Evolutionary conservation across 129 eudicot genomes (phyloP).

Genomic region (Artemisia argyi): DNA sequence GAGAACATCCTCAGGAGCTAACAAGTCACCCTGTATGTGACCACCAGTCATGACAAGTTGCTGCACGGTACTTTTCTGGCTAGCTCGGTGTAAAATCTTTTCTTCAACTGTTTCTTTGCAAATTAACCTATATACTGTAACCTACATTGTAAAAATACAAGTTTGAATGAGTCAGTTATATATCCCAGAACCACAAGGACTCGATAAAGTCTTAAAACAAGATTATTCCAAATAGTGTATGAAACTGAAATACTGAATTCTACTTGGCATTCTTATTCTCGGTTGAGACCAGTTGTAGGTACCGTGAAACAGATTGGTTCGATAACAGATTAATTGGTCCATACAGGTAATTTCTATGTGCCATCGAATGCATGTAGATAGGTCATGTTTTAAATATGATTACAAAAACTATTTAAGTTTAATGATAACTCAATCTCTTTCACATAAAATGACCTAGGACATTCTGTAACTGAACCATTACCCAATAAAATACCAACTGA

Average conservation of each 20-base stretch:
- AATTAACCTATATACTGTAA: conserved; percentile 87
- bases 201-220: too few relatives aligned
- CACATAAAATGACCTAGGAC: too few relatives aligned
- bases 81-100: conserved; percentile 93
- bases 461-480: too few relatives aligned
- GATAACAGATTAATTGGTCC: too few relatives aligned
- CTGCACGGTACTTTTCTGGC: conserved; percentile 94
- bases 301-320: too few relatives aligned
- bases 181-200: neutral
- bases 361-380: neutral
- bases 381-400: neutral
- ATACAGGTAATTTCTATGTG: too few relatives aligned
- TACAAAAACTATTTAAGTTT: neutral
- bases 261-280: too few relatives aligned
- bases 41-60: conserved; percentile 99
- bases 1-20: conserved; percentile 95
- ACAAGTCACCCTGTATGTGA: conserved; percentile 95
- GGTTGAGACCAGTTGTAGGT: too few relatives aligned
- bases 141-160: conserved; percentile 43
- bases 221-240: neutral
- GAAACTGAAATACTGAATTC: too few relatives aligned
- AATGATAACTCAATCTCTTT: neutral
- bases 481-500: too few relatives aligned
- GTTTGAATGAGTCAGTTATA: neutral
- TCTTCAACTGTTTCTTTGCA: conserved; percentile 99